Conservation (phyloP, 805 yeast genomes). For the Wickerhamomyces strasburgensis region DNA sequence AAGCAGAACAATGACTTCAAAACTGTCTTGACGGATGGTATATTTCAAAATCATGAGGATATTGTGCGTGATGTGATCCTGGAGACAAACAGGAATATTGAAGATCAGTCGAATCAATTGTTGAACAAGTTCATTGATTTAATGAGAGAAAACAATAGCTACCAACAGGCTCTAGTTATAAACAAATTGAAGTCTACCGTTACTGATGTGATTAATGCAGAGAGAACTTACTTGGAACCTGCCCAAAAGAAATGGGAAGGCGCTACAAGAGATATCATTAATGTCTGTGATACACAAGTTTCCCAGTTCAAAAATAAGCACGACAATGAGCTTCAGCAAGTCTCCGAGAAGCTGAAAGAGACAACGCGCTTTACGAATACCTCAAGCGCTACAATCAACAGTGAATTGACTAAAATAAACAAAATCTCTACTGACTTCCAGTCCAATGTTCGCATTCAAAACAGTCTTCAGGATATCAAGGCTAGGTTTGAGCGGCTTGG, state of each 20-base stretch:
- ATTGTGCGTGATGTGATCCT: constrained; percentile 14
- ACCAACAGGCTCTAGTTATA: constrained; percentile 15
- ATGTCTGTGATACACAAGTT: constrained; percentile 17
- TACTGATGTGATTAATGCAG: constrained; percentile 15
- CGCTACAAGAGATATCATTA: constrained; percentile 18
- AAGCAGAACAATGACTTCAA: constrained; percentile 24
- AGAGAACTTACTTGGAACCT: constrained; percentile 13
- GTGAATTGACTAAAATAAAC: constrained; percentile 16
- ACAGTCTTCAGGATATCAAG: constrained; percentile 5
- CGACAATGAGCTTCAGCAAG: constrained; percentile 5
- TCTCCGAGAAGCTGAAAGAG: constrained; percentile 12
- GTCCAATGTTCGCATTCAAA: constrained; percentile 4
- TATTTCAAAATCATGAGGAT: constrained; percentile 22
- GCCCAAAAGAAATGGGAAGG: constrained; percentile 19
- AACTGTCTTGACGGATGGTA: constrained; percentile 13
- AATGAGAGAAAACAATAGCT: constrained; percentile 16
- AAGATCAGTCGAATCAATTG: constrained; percentile 18
- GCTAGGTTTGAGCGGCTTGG: constrained; percentile 1
- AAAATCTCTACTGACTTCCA: constrained; percentile 6
- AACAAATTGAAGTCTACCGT: constrained; percentile 15
- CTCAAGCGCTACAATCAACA: constrained; percentile 13
- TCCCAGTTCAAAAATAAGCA: constrained; percentile 8
- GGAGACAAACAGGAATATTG: constrained; percentile 13
- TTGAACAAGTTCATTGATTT: constrained; percentile 17
- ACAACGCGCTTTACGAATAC: constrained; percentile 13